Evolutionary conservation across 1,284 basidiomycete species (phyloP), one percentile per base, ranked within the genome.

Genomic region (Tremellales sp.): DNA sequence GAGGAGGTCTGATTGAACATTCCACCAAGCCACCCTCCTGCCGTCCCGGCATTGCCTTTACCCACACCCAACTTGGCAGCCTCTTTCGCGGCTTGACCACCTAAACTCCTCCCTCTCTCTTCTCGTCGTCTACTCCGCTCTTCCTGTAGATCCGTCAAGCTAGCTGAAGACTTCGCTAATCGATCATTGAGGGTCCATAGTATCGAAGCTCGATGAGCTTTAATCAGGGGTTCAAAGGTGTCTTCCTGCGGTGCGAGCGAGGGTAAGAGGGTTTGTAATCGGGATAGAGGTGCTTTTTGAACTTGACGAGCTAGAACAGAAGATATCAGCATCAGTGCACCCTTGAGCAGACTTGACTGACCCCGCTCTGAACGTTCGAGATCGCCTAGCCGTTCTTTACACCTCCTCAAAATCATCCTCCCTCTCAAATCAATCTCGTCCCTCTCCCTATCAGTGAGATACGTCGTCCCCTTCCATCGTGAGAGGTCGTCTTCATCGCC

Each of bases 361-460:
- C 78, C 58, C 41, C 76, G 72, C 54, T 81, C 79, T 15, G 69
- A 68, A 27, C 65, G 62, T 51, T 81, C 79, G 27, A 81, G 66
- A 48, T 74, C 64, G 37, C 68, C 64, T 19, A 80, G 75, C 12
- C 78, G 64, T 40, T 79, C 77, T 5, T 78, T 71, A 50, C 76
- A 79, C 54, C 73, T 67, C 56, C 78, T 73, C 41, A 81, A 56
- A 5, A 78, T 75, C 55, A 80, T 73, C 55, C 77, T 77, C 25
- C 77, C 76, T 53, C 77, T 73, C 46, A 78, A 72, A 65, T 81
- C 80, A 48, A 81, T 78, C 68, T 81, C 79, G 57, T 81, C 80
- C 44, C 79, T 65, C 56, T 81, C 79, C 17, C 72, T 65, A 47
- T 81, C 80, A 3, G 61, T 76, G 8, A 81, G 64, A 42, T 71